Evolutionary conservation across 805 yeast genomes (phyloP), one percentile per base, ranked within the genome.

Genomic region (Torulaspora delbrueckii): DNA sequence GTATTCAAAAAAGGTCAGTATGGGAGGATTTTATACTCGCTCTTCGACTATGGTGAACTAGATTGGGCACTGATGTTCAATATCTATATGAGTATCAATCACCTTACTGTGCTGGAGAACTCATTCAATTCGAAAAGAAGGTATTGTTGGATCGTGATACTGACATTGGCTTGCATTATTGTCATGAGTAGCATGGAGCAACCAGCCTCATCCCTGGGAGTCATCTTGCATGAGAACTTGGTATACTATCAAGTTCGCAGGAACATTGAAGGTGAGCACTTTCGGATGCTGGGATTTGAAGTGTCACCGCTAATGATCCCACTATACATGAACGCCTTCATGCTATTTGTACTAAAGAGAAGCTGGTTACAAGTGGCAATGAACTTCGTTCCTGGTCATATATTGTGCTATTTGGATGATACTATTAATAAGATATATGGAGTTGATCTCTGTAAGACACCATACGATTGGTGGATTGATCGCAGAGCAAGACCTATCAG

Each of bases 1-100:
- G 75, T 68, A 6, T 72, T 72, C 53, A 54, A 57, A 18, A 68
- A 65, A 37, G 66, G 66, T 6, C 70, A 70, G 41, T 63, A 65
- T 36, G 65, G 66, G 59, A 52, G 75, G 40, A 43, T 74, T 26
- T 9, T 71, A 2, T 66, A 71, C 32, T 63, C 73, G 1, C 49
- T 73, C 19, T 51, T 73, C 7, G 67, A 73, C 48, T 62, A 61
- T 44, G 78, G 77, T 0, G 56, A 44, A 31, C 45, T 62, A 12
- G 52, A 50, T 32, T 52, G 58, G 56, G 36, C 47, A 8, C 50
- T 59, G 3, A 36, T 62, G 37, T 23, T 60, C 8, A 56, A 59
- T 32, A 45, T 63, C 8, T 44, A 54, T 24, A 37, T 59, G 16
- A 51, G 53, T 25, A 57, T 58, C 7, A 51, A 52, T 14, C 57